Evolutionary conservation across 1,139 yeast species (phyloP).

Genomic region (Lodderomyces orthopsilosis): DNA sequence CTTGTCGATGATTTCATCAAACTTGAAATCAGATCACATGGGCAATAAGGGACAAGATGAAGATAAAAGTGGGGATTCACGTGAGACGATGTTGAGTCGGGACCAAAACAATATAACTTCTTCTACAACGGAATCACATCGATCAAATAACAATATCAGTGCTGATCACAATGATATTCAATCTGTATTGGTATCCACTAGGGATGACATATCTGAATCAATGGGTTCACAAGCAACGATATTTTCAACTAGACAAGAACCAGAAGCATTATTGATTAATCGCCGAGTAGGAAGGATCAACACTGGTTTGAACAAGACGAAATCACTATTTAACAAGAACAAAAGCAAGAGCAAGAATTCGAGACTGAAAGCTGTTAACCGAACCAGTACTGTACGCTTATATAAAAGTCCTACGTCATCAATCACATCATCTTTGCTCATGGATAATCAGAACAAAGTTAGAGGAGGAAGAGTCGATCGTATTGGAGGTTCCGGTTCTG

Average conservation of each 20-base stretch:
- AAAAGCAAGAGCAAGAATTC: slow-evolving; percentile 10
- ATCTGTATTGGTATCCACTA: not conserved
- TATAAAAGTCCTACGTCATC: slow-evolving; percentile 13
- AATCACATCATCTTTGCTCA: slow-evolving; percentile 3
- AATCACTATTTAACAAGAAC: slow-evolving; percentile 10
- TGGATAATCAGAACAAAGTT: not conserved
- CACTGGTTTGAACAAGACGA: slow-evolving; percentile 1
- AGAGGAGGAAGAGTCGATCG: not conserved
- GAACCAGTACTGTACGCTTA: slow-evolving; percentile 13
- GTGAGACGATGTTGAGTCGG: slow-evolving; percentile 1
- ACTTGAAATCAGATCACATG: slow-evolving; percentile 9
- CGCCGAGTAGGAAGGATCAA: not conserved
- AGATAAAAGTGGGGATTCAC: not conserved
- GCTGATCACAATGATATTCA: not conserved
- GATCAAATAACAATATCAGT: not conserved
- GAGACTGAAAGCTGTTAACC: slow-evolving; percentile 4
- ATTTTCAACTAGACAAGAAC: slow-evolving; percentile 35
- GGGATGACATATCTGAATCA: slow-evolving; percentile 32
- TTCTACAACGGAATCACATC: not conserved
- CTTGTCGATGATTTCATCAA: slow-evolving; percentile 25
- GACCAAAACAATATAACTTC: not conserved
- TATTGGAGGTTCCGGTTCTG: not conserved
- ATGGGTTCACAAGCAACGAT: slow-evolving; percentile 49
- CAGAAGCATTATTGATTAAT: slow-evolving; percentile 4
- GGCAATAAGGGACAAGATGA: not conserved